A percentile compares a stretch with the other conserved stretches of the same genome.
These are phyloP conservation scores for Leishmania major DNA, from an alignment of 208 protist genomes.

Conservation along the genomic window DNA sequence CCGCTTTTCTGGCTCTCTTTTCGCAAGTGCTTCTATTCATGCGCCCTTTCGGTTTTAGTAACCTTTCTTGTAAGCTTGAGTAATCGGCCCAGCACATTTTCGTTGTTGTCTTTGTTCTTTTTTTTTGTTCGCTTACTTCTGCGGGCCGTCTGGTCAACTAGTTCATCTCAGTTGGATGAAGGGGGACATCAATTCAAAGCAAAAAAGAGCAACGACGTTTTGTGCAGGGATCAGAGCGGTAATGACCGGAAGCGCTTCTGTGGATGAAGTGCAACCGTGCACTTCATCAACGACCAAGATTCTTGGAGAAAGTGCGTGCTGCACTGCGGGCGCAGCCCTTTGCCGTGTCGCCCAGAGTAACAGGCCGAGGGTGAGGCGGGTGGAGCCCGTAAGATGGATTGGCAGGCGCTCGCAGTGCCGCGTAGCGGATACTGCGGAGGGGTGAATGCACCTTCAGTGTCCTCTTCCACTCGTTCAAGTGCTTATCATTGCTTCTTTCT, in stretches of 20 bases:
- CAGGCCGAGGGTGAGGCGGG: neutral
- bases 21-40: neutral
- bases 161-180: neutral
- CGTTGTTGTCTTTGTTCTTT: constrained; percentile 3
- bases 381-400: too few relatives aligned
- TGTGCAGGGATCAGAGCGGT: neutral
- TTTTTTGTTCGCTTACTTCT: neutral
- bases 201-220: neutral
- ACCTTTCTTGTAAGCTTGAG: constrained; percentile 14
- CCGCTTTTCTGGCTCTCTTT: neutral
- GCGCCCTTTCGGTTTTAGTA: constrained; percentile 9
- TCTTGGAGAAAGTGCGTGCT: neutral
- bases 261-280: neutral
- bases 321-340: neutral
- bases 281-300: neutral
- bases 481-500: too few relatives aligned
- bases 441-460: too few relatives aligned
- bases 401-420: neutral
- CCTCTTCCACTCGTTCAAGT: neutral
- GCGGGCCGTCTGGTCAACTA: constrained; percentile 6
- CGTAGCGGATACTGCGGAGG: neutral
- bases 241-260: neutral
- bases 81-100: neutral
- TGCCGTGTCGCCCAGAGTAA: neutral
- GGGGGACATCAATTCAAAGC: neutral